These are phyloP conservation scores for Ophidiomyces ophidiicola DNA, from an alignment of 2,329 filamentous ascomycete species.

Conservation along the genomic window DNA sequence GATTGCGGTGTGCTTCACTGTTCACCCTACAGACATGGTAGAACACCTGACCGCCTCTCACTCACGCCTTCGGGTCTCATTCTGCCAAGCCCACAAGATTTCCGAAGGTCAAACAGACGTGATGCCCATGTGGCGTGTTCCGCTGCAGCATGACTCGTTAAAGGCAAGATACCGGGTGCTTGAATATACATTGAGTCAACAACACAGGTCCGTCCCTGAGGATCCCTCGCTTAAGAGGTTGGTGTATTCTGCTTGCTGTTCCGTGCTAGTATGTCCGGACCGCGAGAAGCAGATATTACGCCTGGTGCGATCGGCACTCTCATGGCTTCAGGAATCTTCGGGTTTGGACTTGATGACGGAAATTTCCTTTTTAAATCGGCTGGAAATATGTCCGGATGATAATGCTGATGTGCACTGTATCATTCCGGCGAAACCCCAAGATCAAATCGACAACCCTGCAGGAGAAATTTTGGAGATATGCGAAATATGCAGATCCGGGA, in stretches of 20 bases:
- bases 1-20: slow-evolving; percentile 38
- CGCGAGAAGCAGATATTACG: slow-evolving; percentile 17
- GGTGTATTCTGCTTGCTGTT: slow-evolving; percentile 28
- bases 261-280: slow-evolving; percentile 23
- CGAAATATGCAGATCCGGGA: slow-evolving; percentile 38
- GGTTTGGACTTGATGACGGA: slow-evolving; percentile 25
- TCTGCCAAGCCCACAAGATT: slow-evolving; percentile 20
- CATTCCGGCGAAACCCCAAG: slow-evolving; percentile 19
- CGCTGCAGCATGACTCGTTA: slow-evolving; percentile 13
- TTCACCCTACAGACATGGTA: slow-evolving; percentile 46
- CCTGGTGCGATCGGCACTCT: slow-evolving; percentile 20
- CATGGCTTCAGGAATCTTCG: slow-evolving; percentile 21
- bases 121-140: slow-evolving; percentile 13
- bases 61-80: slow-evolving; percentile 32
- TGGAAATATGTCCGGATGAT: neutral
- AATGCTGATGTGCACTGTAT: slow-evolving; percentile 1
- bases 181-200: slow-evolving; percentile 21
- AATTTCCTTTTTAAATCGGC: slow-evolving; percentile 19
- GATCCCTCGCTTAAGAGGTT: slow-evolving; percentile 23
- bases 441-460: slow-evolving; percentile 18
- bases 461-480: slow-evolving; percentile 37
- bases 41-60: slow-evolving; percentile 43
- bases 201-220: slow-evolving; percentile 12
- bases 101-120: slow-evolving; percentile 13
- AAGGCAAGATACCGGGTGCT: slow-evolving; percentile 20